A percentile compares a stretch with the other conserved stretches of the same genome.
These are phyloP conservation scores for Ceratobasidium sp. DNA, from an alignment of 1,284 basidiomycete species.

Conservation along the genomic window DNA sequence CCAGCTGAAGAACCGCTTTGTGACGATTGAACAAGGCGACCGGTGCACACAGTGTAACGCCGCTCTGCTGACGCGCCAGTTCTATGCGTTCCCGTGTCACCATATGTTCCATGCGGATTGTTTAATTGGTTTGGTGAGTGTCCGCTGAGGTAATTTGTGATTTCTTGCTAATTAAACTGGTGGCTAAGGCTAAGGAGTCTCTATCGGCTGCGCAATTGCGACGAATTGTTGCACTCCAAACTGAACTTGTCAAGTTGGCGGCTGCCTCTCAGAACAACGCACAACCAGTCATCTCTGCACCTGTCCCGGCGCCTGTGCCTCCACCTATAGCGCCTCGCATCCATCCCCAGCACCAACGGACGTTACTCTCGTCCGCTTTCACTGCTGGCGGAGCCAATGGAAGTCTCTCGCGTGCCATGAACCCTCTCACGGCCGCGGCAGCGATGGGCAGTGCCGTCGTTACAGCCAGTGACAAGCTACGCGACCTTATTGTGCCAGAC, in stretches of 20 bases:
- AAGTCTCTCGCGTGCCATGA: constrained; percentile 32
- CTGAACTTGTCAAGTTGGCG: constrained; percentile 73
- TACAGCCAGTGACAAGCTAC: constrained; percentile 86
- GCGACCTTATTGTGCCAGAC: constrained; percentile 92
- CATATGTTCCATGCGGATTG: constrained; percentile 97
- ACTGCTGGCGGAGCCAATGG: constrained; percentile 54
- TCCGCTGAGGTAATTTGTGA: constrained; percentile 37
- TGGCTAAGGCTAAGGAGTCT: constrained; percentile 84
- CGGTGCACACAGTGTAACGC: constrained; percentile 84
- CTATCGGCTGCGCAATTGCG: constrained; percentile 82
- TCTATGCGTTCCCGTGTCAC: constrained; percentile 98
- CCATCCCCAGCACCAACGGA: constrained; percentile 59
- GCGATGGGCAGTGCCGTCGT: constrained; percentile 64
- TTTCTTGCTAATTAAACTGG: constrained; percentile 26
- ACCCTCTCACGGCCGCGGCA: constrained; percentile 73
- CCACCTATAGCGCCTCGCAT: neutral
- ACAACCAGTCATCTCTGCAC: constrained; percentile 45
- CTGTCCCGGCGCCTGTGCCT: constrained; percentile 34
- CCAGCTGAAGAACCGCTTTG: constrained; percentile 87
- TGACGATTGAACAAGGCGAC: constrained; percentile 90
- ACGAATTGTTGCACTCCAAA: constrained; percentile 85
- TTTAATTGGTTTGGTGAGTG: constrained; percentile 84
- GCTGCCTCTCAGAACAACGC: constrained; percentile 51
- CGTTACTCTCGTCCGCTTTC: constrained; percentile 78
- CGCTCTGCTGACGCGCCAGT: constrained; percentile 85